Conservation (phyloP, 306 rosid genomes). For the Arachis stenosperma region DNA sequence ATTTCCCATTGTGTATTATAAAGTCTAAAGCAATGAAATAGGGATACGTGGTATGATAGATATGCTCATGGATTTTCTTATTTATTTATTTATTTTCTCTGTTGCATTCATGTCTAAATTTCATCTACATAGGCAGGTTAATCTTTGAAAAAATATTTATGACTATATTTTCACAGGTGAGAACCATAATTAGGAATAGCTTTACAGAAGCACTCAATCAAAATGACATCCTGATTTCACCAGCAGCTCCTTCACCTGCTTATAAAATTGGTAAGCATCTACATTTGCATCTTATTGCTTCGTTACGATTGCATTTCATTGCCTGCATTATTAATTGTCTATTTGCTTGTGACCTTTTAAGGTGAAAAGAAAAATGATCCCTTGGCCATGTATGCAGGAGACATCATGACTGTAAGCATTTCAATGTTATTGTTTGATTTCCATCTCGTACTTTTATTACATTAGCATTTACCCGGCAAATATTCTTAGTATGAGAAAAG, state of each 20-base stretch:
- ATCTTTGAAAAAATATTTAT: conserved; percentile 37
- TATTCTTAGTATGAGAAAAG: neutral
- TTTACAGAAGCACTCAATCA: conserved; percentile 80
- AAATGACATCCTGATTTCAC: conserved; percentile 90
- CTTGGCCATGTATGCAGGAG: conserved; percentile 95
- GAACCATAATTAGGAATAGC: conserved; percentile 86
- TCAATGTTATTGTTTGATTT: conserved; percentile 25
- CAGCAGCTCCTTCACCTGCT: conserved; percentile 95
- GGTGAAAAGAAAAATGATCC: conserved; percentile 97
- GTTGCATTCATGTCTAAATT: conserved; percentile 21
- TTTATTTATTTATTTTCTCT: neutral
- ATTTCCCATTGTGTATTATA: conserved; percentile 11
- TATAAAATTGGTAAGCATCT: conserved; percentile 78
- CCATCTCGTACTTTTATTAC: conserved; percentile 7
- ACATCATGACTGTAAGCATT: conserved; percentile 94
- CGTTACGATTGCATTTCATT: neutral
- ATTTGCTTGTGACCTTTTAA: conserved; percentile 44
- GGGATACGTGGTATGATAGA: conserved; percentile 1
- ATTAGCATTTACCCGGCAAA: neutral
- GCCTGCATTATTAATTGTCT: conserved; percentile 23
- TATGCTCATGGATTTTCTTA: conserved; percentile 2
- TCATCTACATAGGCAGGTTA: conserved; percentile 17
- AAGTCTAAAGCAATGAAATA: neutral
- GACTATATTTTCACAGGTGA: conserved; percentile 66
- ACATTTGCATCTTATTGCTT: conserved; percentile 16